These are phyloP conservation scores for Yueomyces sinensis DNA, from an alignment of 805 yeast genomes.

Conservation along the genomic window DNA sequence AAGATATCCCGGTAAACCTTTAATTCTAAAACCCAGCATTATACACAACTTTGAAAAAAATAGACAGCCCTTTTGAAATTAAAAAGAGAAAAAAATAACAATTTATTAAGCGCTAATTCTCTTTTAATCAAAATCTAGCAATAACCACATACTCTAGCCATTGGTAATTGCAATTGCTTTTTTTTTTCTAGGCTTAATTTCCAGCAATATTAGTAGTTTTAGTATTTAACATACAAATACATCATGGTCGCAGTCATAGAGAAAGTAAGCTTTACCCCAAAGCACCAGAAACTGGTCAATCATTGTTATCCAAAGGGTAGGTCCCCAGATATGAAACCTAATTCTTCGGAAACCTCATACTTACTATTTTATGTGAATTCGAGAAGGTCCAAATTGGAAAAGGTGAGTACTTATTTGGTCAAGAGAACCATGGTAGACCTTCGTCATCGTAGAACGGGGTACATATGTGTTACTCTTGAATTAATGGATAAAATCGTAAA, in stretches of 20 bases:
- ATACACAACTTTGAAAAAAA: too few species aligned
- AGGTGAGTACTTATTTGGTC: slow-evolving; percentile 60
- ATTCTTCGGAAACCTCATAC: slow-evolving; percentile 82
- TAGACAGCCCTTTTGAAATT: too few species aligned
- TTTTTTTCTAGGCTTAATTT: too few species aligned
- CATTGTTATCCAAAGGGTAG: slow-evolving; percentile 92
- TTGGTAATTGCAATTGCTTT: too few species aligned
- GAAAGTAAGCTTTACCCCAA: slow-evolving; percentile 39
- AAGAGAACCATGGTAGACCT: slow-evolving; percentile 51
- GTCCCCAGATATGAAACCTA: slow-evolving; percentile 77
- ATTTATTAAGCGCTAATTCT: too few species aligned
- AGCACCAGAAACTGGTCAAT: slow-evolving; percentile 78
- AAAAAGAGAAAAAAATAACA: too few species aligned
- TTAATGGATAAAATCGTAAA: slow-evolving; percentile 57
- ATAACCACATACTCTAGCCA: too few species aligned
- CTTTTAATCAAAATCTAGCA: too few species aligned
- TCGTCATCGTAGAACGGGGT: slow-evolving; percentile 54
- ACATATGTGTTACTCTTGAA: slow-evolving; percentile 67
- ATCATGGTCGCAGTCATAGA: background rate
- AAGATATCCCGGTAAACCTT: too few species aligned
- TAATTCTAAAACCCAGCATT: too few species aligned
- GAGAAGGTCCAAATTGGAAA: slow-evolving; percentile 75
- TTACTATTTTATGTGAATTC: slow-evolving; percentile 83
- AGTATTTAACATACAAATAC: too few species aligned
- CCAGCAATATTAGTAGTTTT: too few species aligned